Percentiles rank a stretch among this genome's conserved stretches.
These are phyloP conservation scores for Chenopodium berlandieri DNA, from an alignment of 148 eudicot species.

Conservation along the genomic window DNA sequence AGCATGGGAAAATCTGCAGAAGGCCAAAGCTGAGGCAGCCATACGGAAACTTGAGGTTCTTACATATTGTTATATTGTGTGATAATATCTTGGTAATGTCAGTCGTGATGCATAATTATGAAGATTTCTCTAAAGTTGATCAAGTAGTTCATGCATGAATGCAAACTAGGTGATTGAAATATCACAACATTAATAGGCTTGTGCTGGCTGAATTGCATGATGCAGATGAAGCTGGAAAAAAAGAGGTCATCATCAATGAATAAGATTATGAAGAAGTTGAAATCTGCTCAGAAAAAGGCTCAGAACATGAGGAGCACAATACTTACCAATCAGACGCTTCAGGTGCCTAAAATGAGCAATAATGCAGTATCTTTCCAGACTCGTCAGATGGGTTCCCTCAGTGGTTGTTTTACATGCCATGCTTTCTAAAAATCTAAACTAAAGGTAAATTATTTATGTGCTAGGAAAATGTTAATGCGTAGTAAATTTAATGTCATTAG, in stretches of 20 bases:
- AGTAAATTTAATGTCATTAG: neutral
- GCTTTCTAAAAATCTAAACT: slow-evolving; percentile 43
- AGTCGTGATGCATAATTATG: neutral
- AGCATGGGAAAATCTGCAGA: slow-evolving; percentile 98
- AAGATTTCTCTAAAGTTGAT: neutral
- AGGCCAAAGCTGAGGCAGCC: slow-evolving; percentile 96
- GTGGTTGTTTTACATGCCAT: slow-evolving; percentile 91
- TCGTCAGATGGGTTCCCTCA: slow-evolving; percentile 67
- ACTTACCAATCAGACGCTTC: slow-evolving; percentile 40
- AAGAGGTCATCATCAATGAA: slow-evolving; percentile 95
- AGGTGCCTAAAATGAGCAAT: slow-evolving; percentile 42
- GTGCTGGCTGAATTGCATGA: slow-evolving; percentile 17
- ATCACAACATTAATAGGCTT: neutral
- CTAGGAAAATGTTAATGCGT: neutral
- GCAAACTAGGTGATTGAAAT: neutral
- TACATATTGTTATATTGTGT: neutral
- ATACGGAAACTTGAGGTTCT: slow-evolving; percentile 88
- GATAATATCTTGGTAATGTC: neutral
- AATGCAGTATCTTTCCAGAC: slow-evolving; percentile 49
- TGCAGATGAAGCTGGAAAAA: slow-evolving; percentile 94
- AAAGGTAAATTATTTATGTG: slow-evolving; percentile 13
- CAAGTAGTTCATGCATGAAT: neutral
- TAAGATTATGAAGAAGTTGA: slow-evolving; percentile 83
- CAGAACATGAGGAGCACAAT: slow-evolving; percentile 75
- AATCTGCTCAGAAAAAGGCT: slow-evolving; percentile 89